Conservation (phyloP, 495 filamentous ascomycete genomes). For the Neurospora sp. region DNA sequence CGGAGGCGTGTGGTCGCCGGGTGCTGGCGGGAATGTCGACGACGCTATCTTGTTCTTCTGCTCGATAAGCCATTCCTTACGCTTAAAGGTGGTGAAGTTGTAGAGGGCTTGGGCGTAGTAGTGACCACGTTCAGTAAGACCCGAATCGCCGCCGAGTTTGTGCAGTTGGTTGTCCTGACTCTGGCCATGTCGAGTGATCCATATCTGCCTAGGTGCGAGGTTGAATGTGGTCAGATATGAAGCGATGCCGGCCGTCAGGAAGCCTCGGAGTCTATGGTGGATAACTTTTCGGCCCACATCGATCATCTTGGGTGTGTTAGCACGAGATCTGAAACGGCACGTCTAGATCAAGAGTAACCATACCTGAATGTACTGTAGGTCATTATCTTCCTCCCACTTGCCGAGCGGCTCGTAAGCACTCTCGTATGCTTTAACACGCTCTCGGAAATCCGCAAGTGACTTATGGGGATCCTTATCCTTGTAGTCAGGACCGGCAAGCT, state of each 20-base stretch:
- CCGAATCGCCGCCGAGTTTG: conserved; percentile 77
- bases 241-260: conserved; percentile 79
- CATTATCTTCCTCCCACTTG: conserved; percentile 77
- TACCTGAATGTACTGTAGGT: conserved; percentile 82
- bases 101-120: conserved; percentile 64
- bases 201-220: conserved; percentile 86
- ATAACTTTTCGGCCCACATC: conserved; percentile 93
- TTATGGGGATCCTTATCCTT: conserved; percentile 77
- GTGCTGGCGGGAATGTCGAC: conserved; percentile 67
- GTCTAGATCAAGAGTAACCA: not conserved
- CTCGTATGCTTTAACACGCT: conserved; percentile 86
- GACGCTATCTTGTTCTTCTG: conserved; percentile 62
- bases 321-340: not conserved
- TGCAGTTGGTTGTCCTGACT: conserved; percentile 69
- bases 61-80: conserved; percentile 63
- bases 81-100: conserved; percentile 65
- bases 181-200: conserved; percentile 93
- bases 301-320: conserved; percentile 58
- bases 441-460: conserved; percentile 83
- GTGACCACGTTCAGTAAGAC: conserved; percentile 64
- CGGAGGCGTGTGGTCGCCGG: conserved; percentile 86
- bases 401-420: conserved; percentile 87
- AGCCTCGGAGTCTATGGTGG: conserved; percentile 79
- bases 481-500: conserved; percentile 95
- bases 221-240: conserved; percentile 96